phyloP scores from a whole-genome alignment of 257 asterid species.

The Penstemon davidsonii region DNA sequence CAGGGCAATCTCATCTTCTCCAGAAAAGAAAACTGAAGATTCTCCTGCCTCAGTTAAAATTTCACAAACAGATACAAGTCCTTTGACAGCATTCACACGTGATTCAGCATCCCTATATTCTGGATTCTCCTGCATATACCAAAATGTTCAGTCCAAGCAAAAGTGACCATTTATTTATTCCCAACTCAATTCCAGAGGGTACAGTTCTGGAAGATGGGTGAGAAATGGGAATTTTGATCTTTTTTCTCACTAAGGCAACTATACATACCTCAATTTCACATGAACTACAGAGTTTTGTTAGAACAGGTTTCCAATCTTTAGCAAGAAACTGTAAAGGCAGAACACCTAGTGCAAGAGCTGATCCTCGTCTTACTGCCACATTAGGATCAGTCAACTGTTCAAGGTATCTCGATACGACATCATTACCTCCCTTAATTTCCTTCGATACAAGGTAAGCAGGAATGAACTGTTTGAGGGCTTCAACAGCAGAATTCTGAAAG shows the following conservation, averaged over 20 bases:
- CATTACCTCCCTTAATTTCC: slow-evolving; percentile 51
- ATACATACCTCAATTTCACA: slow-evolving; percentile 78
- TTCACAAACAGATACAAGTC: slow-evolving; percentile 76
- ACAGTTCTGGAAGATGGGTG: not conserved
- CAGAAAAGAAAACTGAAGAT: slow-evolving; percentile 41
- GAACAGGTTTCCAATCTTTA: slow-evolving; percentile 64
- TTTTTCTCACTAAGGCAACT: slow-evolving; percentile 24
- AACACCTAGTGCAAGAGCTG: slow-evolving; percentile 83
- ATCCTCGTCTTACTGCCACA: slow-evolving; percentile 94
- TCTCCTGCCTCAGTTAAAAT: slow-evolving; percentile 54
- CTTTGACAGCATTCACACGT: slow-evolving; percentile 88
- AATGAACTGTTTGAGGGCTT: slow-evolving; percentile 68
- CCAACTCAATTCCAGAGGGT: slow-evolving; percentile 18
- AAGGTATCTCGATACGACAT: slow-evolving; percentile 61
- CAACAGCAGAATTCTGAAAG: slow-evolving; percentile 72
- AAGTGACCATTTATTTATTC: not conserved
- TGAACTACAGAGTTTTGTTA: slow-evolving; percentile 66
- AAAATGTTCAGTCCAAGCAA: slow-evolving; percentile 23
- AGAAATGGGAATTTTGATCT: slow-evolving; percentile 5
- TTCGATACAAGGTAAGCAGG: slow-evolving; percentile 50
- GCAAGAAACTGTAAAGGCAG: slow-evolving; percentile 73
- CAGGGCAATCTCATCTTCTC: slow-evolving; percentile 53
- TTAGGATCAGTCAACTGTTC: slow-evolving; percentile 80
- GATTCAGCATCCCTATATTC: slow-evolving; percentile 94
- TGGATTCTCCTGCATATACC: slow-evolving; percentile 66